Conservation (phyloP, 495 filamentous ascomycete genomes). For the Hypoxylon rickii region DNA sequence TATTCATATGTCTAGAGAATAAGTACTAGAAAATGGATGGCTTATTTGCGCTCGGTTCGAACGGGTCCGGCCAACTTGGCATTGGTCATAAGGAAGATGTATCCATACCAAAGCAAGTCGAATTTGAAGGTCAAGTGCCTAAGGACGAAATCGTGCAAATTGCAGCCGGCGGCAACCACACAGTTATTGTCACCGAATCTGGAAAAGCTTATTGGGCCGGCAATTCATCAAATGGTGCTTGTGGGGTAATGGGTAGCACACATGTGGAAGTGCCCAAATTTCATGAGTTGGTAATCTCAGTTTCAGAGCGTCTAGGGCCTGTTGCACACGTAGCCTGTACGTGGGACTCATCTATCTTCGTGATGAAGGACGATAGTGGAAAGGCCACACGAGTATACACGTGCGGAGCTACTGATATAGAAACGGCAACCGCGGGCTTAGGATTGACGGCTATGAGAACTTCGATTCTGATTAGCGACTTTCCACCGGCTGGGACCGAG, state of each 20-base stretch:
- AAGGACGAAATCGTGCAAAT: constrained; percentile 43
- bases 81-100: constrained; percentile 77
- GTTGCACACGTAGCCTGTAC: constrained; percentile 62
- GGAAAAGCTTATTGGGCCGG: constrained; percentile 69
- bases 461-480: constrained; percentile 53
- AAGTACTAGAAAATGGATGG: no score
- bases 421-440: constrained; percentile 13
- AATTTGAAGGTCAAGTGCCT: constrained; percentile 43
- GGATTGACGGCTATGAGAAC: background rate
- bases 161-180: constrained; percentile 86
- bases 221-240: constrained; percentile 59
- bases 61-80: constrained; percentile 85
- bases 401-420: constrained; percentile 55
- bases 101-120: constrained; percentile 65
- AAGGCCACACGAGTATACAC: constrained; percentile 55
- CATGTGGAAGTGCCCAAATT: constrained; percentile 30
- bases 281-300: constrained; percentile 21
- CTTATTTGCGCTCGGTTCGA: constrained; percentile 88
- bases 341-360: constrained; percentile 73
- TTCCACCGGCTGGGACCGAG: constrained; percentile 59
- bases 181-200: constrained; percentile 64
- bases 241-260: constrained; percentile 41
- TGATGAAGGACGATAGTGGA: constrained; percentile 45
- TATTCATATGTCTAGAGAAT: no score
- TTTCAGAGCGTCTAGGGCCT: background rate